Base-by-base conservation (phyloP, 257 asterid genomes). In the Leonotis leonurus region DNA sequence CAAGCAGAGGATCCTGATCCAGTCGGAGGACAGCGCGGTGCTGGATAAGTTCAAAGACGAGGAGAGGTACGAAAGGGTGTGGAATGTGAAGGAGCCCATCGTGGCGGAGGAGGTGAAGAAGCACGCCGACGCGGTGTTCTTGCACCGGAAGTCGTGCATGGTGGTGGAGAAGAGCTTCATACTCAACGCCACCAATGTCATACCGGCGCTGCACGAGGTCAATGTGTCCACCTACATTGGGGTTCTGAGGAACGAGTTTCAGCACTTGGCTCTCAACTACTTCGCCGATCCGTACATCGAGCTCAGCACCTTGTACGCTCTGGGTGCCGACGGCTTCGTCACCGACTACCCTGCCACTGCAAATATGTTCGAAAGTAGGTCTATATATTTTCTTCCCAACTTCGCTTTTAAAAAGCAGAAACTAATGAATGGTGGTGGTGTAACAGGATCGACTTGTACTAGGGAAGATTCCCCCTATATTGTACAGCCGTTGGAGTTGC, bases 281-380 rank as follows among this genome's bases (percentile, higher is more conserved):
- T 54, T 73, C 5, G 70, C 96, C 1, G 96, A 90, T 80, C 98
- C 98, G 17, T 90, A 88, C 48, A 80, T 72, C 5, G 86, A 88
- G 75, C 78, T 90, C n/a, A 72, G 75, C 64, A 88, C 93, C 25
- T 45, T 80, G 36, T 4, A 62, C 46, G 50, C 73, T 12, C 78
- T 49, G n/a, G 78, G 75, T 12, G 87, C 66, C 0, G 95, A 88
- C 67, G 98, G 90, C 36, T 32, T 90, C 16, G 56, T 77, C 0
- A 90, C 95, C 0, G 96, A 88, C 59, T 88, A 14, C 53, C 98
- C 98, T 0, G 78, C 81, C 60, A 90, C 94, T 7, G 91, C 89
- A n/a, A 71, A 22, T 43, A 60, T 81, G 40, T 90, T 82, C 45
- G 73, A 60, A 58, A 74, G 98, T 90, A 79, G 81, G 96, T 40